Conservation (phyloP, 441 rosid genomes). For the Melastoma candidum region DNA sequence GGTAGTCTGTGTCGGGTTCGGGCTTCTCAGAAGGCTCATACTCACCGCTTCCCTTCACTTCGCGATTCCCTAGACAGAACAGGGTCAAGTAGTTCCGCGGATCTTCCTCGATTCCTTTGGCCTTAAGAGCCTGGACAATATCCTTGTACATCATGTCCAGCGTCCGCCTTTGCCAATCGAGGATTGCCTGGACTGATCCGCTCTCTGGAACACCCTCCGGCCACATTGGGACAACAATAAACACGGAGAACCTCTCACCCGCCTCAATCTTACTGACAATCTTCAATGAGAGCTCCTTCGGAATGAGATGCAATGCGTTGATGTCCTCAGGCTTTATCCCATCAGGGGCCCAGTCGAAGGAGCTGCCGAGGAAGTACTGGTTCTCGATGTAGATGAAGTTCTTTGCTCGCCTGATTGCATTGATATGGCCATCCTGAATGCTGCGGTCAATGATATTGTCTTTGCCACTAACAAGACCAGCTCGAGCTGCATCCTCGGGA, state of each 20-base stretch:
- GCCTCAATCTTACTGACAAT: slow-evolving; percentile 2
- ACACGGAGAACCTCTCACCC: slow-evolving; percentile 5
- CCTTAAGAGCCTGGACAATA: slow-evolving; percentile 1
- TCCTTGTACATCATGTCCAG: slow-evolving; percentile 7
- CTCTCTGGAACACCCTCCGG: slow-evolving; percentile 8
- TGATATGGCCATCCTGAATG: slow-evolving; percentile 4
- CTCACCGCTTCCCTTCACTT: not conserved
- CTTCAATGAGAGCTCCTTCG: slow-evolving; percentile 4
- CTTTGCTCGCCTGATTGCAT: slow-evolving; percentile 5
- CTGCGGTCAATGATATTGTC: slow-evolving; percentile 4
- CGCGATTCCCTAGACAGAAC: slow-evolving; percentile 5
- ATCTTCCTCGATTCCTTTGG: not conserved
- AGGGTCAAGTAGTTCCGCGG: slow-evolving; percentile 3
- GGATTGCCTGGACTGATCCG: not conserved
- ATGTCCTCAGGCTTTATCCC: not conserved
- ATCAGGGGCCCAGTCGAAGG: not conserved
- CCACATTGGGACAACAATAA: slow-evolving; percentile 7
- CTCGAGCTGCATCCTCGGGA: not conserved
- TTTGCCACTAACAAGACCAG: slow-evolving; percentile 1
- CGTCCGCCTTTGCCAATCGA: not conserved
- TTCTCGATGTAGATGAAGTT: slow-evolving; percentile 6
- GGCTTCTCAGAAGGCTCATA: not conserved
- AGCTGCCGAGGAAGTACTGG: slow-evolving; percentile 6
- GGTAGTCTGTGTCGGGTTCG: not conserved
- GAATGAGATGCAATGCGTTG: slow-evolving; percentile 4